Percentiles rank a stretch among this genome's conserved stretches.
Conservation (phyloP, 2,329 filamentous ascomycete genomes). For the Fonsecaea pugnacius region DNA sequence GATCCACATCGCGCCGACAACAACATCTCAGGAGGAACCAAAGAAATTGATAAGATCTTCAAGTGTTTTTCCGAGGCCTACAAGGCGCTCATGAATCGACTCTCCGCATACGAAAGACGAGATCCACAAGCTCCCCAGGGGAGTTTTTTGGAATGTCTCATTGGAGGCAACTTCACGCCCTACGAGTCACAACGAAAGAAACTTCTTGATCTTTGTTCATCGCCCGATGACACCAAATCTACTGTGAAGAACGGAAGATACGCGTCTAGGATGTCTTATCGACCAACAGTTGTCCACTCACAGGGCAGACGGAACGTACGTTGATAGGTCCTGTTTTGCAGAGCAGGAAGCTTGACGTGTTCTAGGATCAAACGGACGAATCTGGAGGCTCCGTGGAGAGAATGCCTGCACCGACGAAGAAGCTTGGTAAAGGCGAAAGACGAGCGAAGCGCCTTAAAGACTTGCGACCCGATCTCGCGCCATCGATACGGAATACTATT, state of each 20-base stretch:
- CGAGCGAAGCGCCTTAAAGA: slow-evolving; percentile 30
- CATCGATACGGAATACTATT: slow-evolving; percentile 29
- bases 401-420: slow-evolving; percentile 4
- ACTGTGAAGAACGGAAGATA: not conserved
- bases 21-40: slow-evolving; percentile 87
- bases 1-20: slow-evolving; percentile 86
- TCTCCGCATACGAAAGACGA: slow-evolving; percentile 50
- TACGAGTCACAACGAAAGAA: slow-evolving; percentile 72
- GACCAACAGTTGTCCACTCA: not conserved
- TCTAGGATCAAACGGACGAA: slow-evolving; percentile 6
- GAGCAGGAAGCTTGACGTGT: slow-evolving; percentile 20
- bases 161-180: slow-evolving; percentile 77
- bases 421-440: slow-evolving; percentile 16
- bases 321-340: slow-evolving; percentile 10
- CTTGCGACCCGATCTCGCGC: slow-evolving; percentile 33
- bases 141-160: slow-evolving; percentile 72
- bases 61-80: slow-evolving; percentile 71
- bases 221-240: not conserved
- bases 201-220: slow-evolving; percentile 56
- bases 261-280: not conserved
- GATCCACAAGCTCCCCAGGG: slow-evolving; percentile 34
- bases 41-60: slow-evolving; percentile 69
- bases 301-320: slow-evolving; percentile 18
- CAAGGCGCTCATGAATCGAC: slow-evolving; percentile 60
- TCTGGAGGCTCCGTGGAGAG: not conserved